Base-by-base conservation (phyloP, 2,329 filamentous ascomycete species). In the Macroventuria anomochaeta region DNA sequence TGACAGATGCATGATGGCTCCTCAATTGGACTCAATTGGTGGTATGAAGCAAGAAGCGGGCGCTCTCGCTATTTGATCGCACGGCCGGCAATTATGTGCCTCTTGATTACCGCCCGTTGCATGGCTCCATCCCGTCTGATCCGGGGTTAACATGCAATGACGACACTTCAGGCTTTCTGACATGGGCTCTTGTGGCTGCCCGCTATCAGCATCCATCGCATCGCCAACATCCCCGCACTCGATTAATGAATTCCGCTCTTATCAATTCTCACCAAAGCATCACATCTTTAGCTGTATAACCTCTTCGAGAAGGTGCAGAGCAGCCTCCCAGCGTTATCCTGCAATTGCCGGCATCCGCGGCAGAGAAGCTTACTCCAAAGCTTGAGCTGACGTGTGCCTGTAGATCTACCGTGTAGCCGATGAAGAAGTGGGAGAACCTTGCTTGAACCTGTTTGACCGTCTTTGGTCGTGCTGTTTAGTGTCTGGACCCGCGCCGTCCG, bases 121-220 rank as follows among this genome's bases (percentile, higher is more conserved):
- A 37, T 11, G 20, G 29, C n/a, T 38, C 21, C 26, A 17, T 53
- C 21, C 51, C 51, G 51, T 44, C 17, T 44, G 28, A 44, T 38
- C 51, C 43, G 38, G 13, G 40, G 38, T 43, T 34, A n/a, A 39
- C 32, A 43, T 71, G 71, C 55, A 72, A 78, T 74, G 74, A 77
- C 58, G 77, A 76, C 55, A 76, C 74, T 71, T 63, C 40, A 65
- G 72, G 29, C 69, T 53, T 58, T 53, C 39, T 49, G 31, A 46
- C 46, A 46, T 53, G 49, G 46, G 43, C 39, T 7, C 12, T 28
- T 37, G 28, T 48, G 51, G 38, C 33, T 44, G 44, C 33, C 25
- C 38, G 33, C 51, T 23, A 29, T 48, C 43, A 33, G 23, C 51
- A 54, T 28, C 49, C 33, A 46, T 39, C 20, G 13, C 20, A 40